Evolutionary conservation across 2,329 filamentous ascomycete genomes (phyloP), one percentile per base, ranked within the genome.

Genomic region (Colletotrichum sp.): DNA sequence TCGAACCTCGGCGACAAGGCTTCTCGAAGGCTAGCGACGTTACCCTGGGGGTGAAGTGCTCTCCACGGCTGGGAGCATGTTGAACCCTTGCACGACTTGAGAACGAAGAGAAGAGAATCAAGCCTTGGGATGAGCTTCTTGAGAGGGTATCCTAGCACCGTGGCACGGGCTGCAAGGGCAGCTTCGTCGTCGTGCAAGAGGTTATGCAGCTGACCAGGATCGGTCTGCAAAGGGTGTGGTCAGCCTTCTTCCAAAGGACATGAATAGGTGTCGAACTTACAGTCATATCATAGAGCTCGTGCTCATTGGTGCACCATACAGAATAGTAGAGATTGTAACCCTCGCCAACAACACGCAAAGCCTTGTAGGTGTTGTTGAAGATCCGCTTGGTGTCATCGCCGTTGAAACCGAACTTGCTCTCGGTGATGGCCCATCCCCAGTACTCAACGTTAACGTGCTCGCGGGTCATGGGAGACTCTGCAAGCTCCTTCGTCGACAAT

Each of bases 11-110:
- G 64, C 4, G 82, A 78, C 67, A 92, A 82, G 0, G 91, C 91
- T 24, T 92, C 89, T 1, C 79, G 80, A 6, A 93, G 82, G 21
- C 81, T 89, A 44, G 81, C 81, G 3, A 93, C 90, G 70, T 88
- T 81, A 0, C 89, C 89, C 5, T 82, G 83, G 1, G 90, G 90
- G 78, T 92, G 90, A 13, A 93, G 84, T 2, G 87, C 85, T 7
- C 82, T 80, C 91, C 91, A 93, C 0, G 92, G 91, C 36, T 86
- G 82, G 6, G 87, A 83, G 79, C 91, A 93, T 0, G 86, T 85
- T 4, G 82, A 78, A 4, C 86, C 89, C 80, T 89, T 88, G 84
- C 91, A 93, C 2, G 90, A 90, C 83, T 93, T 93, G 62, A 91
- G 85, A 2, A 92, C 89, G 65, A 93, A 85, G 13, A 93, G 84